Evolutionary conservation across 192 early-diverging fungal genomes (phyloP), one percentile per base, ranked within the genome.

Genomic region (Neocallimastix lanati): DNA sequence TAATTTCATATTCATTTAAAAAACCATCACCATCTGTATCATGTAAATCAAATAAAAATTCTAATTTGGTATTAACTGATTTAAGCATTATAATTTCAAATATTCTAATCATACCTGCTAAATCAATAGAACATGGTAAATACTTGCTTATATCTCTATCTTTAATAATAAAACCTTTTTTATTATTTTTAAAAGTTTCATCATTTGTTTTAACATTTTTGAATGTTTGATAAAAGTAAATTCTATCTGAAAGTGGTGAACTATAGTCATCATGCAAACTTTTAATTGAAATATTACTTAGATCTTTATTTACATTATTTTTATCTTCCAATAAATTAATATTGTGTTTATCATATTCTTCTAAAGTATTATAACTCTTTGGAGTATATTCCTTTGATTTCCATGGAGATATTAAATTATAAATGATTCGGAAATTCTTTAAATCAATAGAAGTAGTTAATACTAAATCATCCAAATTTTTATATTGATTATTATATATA

Each of bases 71-170:
- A 58, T 90, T 86, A 18, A 90, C 78, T 6, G 89, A 83, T 78
- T 90, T 86, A 35, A 87, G 86, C 84, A 89, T 87, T 77, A 89
- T 84, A 35, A 87, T 87, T 79, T 90, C 89, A 21, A 90, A 82
- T 12, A 84, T 82, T 50, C 89, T 84, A 18, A 88, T 87, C 77
- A 89, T 86, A 0, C 87, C 85, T 33, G 89, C 89, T 18, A 90
- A 81, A 83, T 90, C 89, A 13, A 90, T 88, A 29, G 88, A 83
- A 38, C 81, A 78, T 40, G 79, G 29, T 58, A 30, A 35, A 21
- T 79, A 67, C 78, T 78, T 35, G 25, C 21, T 25, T 50, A 2
- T 50, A 50, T 50, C 13, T 4, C 18, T 13, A 50, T 50, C 40
- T 50, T 50, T 16, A 21, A 50, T 50, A 2, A 21, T 50, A 21